Base-by-base conservation (phyloP, 106 monocot genomes). In the Dioscorea alata region DNA sequence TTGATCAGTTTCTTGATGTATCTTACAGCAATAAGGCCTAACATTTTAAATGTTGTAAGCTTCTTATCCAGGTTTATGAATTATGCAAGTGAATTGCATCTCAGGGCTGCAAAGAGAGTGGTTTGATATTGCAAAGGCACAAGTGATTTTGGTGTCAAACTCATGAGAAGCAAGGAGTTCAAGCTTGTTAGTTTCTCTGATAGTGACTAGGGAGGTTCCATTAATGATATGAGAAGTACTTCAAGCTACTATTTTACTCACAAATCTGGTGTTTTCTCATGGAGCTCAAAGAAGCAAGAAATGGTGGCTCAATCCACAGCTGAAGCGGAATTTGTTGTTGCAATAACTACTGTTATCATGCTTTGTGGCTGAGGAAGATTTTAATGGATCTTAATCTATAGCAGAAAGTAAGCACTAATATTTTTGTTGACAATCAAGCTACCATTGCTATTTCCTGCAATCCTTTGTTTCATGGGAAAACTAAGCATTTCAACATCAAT, bases 401-500 rank as follows among this genome's bases (percentile, higher is more conserved):
- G 34, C 64, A 31, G 35, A 14, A 33, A 33, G 19, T 0, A 15
- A 28, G 33, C 34, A 64, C 64, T 17, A 4, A 32, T 3, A 64
- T 64, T 33, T 64, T 64, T 35, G 16, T 23, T 35, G 64, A 64
- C 34, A 64, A 33, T 33, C 31, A 64, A 35, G 31, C 34, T 33
- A 34, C 64, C 12, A 64, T 64, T 33, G 64, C 24, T 33, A 16
- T 64, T 14, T 28, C 64, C 4, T 8, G 35, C 13, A 64, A 64
- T 64, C 60, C 22, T 22, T 1, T 60, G 19, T 23, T 22, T 14
- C 34, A 64, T 64, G 64, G 34, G 16, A 23, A 19, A 64, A 64
- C 33, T 33, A 64, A 64, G 19, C 64, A 64, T 35, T 42, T 64
- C 12, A 33, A 64, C 13, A 64, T 64, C 12, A 64, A 33, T 34